Percentiles rank a stretch among this genome's conserved stretches.
Evolutionary conservation across 1,284 basidiomycete genomes (phyloP).

Genomic region (Pascua sp.): DNA sequence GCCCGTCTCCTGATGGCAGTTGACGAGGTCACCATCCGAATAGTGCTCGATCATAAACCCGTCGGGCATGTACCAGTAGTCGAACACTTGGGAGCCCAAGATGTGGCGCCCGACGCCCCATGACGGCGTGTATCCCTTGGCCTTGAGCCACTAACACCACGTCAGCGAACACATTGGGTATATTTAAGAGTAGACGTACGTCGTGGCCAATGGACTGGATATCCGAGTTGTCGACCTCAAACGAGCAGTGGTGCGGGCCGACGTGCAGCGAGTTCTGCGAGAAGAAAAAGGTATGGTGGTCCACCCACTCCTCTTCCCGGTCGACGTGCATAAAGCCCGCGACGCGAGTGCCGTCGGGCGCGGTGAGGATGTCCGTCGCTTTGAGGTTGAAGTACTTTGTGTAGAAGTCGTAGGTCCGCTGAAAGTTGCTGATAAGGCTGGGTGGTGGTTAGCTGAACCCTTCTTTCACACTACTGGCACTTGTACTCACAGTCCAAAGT

Average conservation of each 20-base stretch:
- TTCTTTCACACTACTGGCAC: background rate
- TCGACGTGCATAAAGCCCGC: slow-evolving; percentile 25
- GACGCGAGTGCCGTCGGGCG: slow-evolving; percentile 13
- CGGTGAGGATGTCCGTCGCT: slow-evolving; percentile 22
- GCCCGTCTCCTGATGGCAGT: slow-evolving; percentile 13
- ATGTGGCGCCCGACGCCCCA: slow-evolving; percentile 30
- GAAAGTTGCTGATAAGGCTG: slow-evolving; percentile 16
- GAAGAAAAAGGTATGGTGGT: slow-evolving; percentile 30
- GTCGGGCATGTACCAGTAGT: slow-evolving; percentile 27
- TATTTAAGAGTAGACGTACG: background rate
- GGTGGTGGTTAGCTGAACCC: too few relatives aligned
- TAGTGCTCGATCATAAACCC: slow-evolving; percentile 28
- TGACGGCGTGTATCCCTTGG: slow-evolving; percentile 20
- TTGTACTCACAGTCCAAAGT: slow-evolving; percentile 22
- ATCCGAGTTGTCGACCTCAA: slow-evolving; percentile 24
- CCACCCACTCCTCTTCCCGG: slow-evolving; percentile 23
- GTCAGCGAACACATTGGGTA: too few relatives aligned
- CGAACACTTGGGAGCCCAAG: slow-evolving; percentile 29
- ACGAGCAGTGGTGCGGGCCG: slow-evolving; percentile 24
- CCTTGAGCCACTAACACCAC: slow-evolving; percentile 13
- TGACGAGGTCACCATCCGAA: slow-evolving; percentile 25
- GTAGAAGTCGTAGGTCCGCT: slow-evolving; percentile 21
- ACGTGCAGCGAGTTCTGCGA: slow-evolving; percentile 5
- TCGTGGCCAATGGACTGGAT: slow-evolving; percentile 22
- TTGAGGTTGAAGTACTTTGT: slow-evolving; percentile 25